These are phyloP conservation scores for Pythium dissotocum DNA, from an alignment of 352 stramenopile species.

Conservation along the genomic window DNA sequence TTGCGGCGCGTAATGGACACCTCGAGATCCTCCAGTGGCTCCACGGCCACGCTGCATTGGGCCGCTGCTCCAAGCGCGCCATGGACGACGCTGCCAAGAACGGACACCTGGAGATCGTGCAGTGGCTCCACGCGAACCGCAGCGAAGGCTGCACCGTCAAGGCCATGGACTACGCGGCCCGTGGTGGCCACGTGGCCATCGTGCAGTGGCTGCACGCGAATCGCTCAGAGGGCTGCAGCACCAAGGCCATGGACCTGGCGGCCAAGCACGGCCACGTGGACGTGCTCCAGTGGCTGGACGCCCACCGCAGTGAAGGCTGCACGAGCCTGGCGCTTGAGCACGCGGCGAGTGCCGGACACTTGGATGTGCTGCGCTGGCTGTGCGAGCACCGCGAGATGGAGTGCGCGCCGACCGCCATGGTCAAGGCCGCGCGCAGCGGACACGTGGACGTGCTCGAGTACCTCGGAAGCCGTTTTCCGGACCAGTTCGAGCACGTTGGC, in stretches of 20 bases:
- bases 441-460: slow-evolving; percentile 39
- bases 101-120: slow-evolving; percentile 53
- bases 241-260: slow-evolving; percentile 55
- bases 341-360: slow-evolving; percentile 28
- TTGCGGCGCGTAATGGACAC: slow-evolving; percentile 64
- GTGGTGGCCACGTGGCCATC: slow-evolving; percentile 50
- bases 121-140: slow-evolving; percentile 72
- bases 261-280: slow-evolving; percentile 57
- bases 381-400: slow-evolving; percentile 30
- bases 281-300: slow-evolving; percentile 43
- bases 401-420: slow-evolving; percentile 21
- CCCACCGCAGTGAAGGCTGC: slow-evolving; percentile 35
- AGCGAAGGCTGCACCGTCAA: slow-evolving; percentile 65
- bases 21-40: slow-evolving; percentile 78
- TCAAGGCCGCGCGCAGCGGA: slow-evolving; percentile 24
- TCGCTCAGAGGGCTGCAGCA: slow-evolving; percentile 51
- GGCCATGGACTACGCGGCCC: slow-evolving; percentile 65
- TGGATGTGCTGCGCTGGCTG: slow-evolving; percentile 33
- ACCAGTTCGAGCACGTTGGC: slow-evolving; percentile 49
- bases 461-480: slow-evolving; percentile 41
- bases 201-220: slow-evolving; percentile 59
- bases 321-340: slow-evolving; percentile 30
- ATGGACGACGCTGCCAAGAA: slow-evolving; percentile 71
- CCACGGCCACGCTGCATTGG: slow-evolving; percentile 37
- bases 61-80: slow-evolving; percentile 47